Percentiles rank a stretch among this genome's conserved stretches.
phyloP scores from a whole-genome alignment of 495 filamentous ascomycete species.

The Annulohypoxylon bovei region DNA sequence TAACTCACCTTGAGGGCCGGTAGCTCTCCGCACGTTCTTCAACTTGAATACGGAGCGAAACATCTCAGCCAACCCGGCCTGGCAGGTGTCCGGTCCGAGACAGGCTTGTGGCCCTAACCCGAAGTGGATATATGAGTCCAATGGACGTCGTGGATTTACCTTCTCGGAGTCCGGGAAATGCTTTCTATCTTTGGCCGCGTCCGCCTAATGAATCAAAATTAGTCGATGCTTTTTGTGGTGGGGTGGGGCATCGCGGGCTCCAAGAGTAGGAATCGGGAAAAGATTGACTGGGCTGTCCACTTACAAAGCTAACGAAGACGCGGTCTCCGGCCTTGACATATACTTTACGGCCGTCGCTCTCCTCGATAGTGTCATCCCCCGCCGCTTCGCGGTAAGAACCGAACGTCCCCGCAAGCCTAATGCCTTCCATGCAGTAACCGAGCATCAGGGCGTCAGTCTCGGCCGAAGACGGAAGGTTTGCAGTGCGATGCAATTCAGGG shows the following conservation, averaged over 20 bases:
- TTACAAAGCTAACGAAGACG: slow-evolving; percentile 66
- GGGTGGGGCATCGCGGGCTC: not conserved
- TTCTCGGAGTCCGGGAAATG: slow-evolving; percentile 75
- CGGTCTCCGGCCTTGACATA: slow-evolving; percentile 50
- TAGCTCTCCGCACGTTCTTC: slow-evolving; percentile 71
- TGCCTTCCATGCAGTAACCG: slow-evolving; percentile 64
- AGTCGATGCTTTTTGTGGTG: slow-evolving; percentile 63
- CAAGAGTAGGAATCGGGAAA: not conserved
- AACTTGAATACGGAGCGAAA: slow-evolving; percentile 71
- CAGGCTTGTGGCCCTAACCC: slow-evolving; percentile 69
- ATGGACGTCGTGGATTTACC: slow-evolving; percentile 72
- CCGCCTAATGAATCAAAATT: slow-evolving; percentile 61
- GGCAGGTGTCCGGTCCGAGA: slow-evolving; percentile 69
- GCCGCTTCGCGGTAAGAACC: slow-evolving; percentile 64
- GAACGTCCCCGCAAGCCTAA: slow-evolving; percentile 58
- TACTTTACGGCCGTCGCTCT: slow-evolving; percentile 61
- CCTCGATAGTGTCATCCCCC: slow-evolving; percentile 57
- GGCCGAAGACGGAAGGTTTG: slow-evolving; percentile 45
- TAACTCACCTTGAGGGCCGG: slow-evolving; percentile 74
- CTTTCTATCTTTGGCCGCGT: slow-evolving; percentile 66
- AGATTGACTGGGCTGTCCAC: too few species aligned
- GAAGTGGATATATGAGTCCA: slow-evolving; percentile 76
- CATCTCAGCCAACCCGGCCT: slow-evolving; percentile 73
- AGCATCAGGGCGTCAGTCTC: slow-evolving; percentile 55
- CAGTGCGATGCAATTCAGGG: slow-evolving; percentile 66